These are phyloP conservation scores for Salix exigua DNA, from an alignment of 345 rosid species.

Conservation along the genomic window DNA sequence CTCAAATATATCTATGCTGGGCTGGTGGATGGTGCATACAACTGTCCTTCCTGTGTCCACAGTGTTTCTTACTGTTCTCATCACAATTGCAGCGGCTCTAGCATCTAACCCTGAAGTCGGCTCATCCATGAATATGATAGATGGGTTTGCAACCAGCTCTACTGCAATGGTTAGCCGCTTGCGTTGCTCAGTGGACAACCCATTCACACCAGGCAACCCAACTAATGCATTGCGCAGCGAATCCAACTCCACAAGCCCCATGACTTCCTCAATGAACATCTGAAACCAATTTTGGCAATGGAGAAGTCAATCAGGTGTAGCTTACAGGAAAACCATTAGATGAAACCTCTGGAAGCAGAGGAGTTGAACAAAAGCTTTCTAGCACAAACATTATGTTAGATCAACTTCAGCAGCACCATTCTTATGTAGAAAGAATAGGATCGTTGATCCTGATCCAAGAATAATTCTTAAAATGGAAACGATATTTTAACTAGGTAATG, in stretches of 20 bases:
- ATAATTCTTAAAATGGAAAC: background rate
- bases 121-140: conserved; percentile 91
- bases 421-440: background rate
- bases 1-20: conserved; percentile 90
- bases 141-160: conserved; percentile 92
- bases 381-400: background rate
- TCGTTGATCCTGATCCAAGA: background rate
- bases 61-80: conserved; percentile 89
- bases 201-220: conserved; percentile 83
- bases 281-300: background rate
- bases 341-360: no score
- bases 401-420: background rate
- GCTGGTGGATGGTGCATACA: conserved; percentile 93
- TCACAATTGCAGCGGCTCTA: conserved; percentile 90
- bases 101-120: conserved; percentile 97
- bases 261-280: conserved; percentile 62
- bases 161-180: conserved; percentile 89
- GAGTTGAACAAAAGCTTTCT: background rate
- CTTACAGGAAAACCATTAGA: background rate
- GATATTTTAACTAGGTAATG: background rate
- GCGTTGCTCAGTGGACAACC: conserved; percentile 85
- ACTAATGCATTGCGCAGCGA: conserved; percentile 59
- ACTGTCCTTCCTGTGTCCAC: conserved; percentile 92
- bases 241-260: conserved; percentile 80
- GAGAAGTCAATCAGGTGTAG: background rate